Percentiles rank a stretch among this genome's conserved stretches.
Conservation (phyloP, 495 filamentous ascomycete species). For the Hapsidospora chrysogenum region DNA sequence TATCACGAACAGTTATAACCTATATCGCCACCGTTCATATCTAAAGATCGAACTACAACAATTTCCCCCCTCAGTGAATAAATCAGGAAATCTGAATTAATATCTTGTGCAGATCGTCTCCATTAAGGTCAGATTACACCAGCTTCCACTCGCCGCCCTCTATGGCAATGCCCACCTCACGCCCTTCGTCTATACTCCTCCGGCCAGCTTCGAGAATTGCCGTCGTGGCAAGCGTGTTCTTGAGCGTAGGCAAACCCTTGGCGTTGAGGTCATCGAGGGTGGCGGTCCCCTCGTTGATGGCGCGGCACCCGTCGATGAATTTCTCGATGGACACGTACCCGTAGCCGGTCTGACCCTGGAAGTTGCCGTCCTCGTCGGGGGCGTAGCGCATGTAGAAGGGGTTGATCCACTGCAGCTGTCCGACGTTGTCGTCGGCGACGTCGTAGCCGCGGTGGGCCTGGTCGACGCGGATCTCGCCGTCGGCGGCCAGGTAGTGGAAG, state of each 20-base stretch:
- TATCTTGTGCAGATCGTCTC: no score
- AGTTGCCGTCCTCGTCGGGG: slow-evolving; percentile 89
- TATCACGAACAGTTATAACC: no score
- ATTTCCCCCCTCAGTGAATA: no score
- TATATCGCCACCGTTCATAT: no score
- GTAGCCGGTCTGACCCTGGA: slow-evolving; percentile 79
- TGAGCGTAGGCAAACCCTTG: slow-evolving; percentile 67
- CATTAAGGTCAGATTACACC: slow-evolving; percentile 26
- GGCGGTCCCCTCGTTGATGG: slow-evolving; percentile 53
- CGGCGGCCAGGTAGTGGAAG: slow-evolving; percentile 77
- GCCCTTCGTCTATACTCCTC: slow-evolving; percentile 60
- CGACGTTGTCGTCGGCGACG: slow-evolving; percentile 61
- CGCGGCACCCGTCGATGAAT: slow-evolving; percentile 75
- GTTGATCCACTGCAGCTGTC: slow-evolving; percentile 66
- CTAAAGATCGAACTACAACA: no score
- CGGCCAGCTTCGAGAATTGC: slow-evolving; percentile 83
- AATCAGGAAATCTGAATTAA: no score
- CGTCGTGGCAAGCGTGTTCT: slow-evolving; percentile 79
- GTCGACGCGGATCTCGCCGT: slow-evolving; percentile 76
- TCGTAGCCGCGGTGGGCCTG: slow-evolving; percentile 93
- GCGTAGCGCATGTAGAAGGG: slow-evolving; percentile 97
- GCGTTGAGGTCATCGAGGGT: slow-evolving; percentile 61
- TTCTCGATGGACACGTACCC: slow-evolving; percentile 93
- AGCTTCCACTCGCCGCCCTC: slow-evolving; percentile 50
- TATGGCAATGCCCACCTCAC: slow-evolving; percentile 55